Percentiles rank a stretch among this genome's conserved stretches.
These are phyloP conservation scores for Phialocephala sp. DNA, from an alignment of 2,329 filamentous ascomycete species.

Conservation along the genomic window DNA sequence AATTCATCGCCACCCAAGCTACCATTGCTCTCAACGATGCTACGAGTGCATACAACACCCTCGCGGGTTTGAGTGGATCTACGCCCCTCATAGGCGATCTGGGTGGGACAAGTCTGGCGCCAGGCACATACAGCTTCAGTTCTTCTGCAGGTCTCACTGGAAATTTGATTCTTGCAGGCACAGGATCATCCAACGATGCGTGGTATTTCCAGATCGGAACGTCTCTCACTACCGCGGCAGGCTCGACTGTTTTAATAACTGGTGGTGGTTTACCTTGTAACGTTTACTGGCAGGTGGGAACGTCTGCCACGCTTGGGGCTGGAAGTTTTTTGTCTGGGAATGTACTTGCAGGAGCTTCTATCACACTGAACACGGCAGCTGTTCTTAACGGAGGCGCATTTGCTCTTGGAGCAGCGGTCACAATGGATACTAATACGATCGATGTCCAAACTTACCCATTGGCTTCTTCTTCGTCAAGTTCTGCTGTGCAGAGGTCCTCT, in stretches of 20 bases:
- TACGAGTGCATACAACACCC: slow-evolving; percentile 20
- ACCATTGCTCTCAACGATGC: slow-evolving; percentile 20
- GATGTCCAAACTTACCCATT: slow-evolving; percentile 2
- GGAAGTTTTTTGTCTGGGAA: slow-evolving; percentile 12
- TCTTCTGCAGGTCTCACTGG: slow-evolving; percentile 17
- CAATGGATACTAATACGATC: slow-evolving; percentile 15
- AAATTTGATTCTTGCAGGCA: slow-evolving; percentile 21
- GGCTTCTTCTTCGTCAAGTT: background rate
- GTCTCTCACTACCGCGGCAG: slow-evolving; percentile 14
- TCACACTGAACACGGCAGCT: slow-evolving; percentile 11
- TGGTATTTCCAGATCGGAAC: slow-evolving; percentile 28
- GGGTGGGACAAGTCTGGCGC: slow-evolving; percentile 22
- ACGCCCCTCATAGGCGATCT: slow-evolving; percentile 24
- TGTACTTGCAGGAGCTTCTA: slow-evolving; percentile 13
- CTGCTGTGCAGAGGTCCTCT: background rate
- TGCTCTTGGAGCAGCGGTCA: slow-evolving; percentile 17
- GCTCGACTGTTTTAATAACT: slow-evolving; percentile 13
- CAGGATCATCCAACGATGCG: slow-evolving; percentile 10
- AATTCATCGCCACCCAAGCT: background rate
- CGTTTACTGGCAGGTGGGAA: slow-evolving; percentile 28
- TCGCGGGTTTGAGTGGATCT: slow-evolving; percentile 8
- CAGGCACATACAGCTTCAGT: slow-evolving; percentile 27
- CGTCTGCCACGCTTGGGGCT: slow-evolving; percentile 17
- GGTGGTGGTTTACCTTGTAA: slow-evolving; percentile 23
- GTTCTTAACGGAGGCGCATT: slow-evolving; percentile 11